Evolutionary conservation across 306 rosid species (phyloP).

Genomic region (Dryas alaskensis): DNA sequence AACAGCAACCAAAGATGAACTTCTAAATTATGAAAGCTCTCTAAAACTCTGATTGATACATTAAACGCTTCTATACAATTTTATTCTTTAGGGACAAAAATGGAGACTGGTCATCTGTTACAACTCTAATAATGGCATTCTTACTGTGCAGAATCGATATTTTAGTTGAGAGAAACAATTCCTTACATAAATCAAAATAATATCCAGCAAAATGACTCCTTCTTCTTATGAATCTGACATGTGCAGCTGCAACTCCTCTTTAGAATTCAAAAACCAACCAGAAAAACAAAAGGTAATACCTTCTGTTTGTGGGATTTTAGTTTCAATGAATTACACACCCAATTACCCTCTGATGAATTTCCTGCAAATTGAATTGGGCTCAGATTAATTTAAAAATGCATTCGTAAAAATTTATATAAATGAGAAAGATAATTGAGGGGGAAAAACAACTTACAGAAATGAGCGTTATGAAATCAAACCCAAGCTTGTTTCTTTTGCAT

Average conservation of each 20-base stretch:
- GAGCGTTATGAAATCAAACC: neutral
- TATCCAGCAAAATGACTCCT: neutral
- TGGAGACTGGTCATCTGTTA: neutral
- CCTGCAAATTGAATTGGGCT: neutral
- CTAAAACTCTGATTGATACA: neutral
- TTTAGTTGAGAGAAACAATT: neutral
- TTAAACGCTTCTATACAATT: neutral
- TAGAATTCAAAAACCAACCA: neutral
- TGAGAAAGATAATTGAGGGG: too few relatives aligned
- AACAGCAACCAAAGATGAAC: neutral
- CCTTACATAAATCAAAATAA: constrained; percentile 8
- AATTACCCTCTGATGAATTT: neutral
- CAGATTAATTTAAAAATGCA: neutral
- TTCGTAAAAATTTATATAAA: neutral
- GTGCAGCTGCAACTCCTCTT: constrained; percentile 7
- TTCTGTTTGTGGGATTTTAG: neutral
- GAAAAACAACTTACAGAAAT: neutral
- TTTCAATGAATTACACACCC: neutral
- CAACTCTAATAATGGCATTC: neutral
- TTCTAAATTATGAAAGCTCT: neutral
- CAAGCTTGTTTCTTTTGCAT: neutral
- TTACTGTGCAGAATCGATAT: neutral
- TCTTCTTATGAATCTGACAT: neutral
- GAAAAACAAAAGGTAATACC: neutral
- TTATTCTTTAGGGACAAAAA: neutral